A percentile compares a stretch with the other conserved stretches of the same genome.
phyloP scores from a whole-genome alignment of 2,329 filamentous ascomycete species.

The Curvularia spicifera region DNA sequence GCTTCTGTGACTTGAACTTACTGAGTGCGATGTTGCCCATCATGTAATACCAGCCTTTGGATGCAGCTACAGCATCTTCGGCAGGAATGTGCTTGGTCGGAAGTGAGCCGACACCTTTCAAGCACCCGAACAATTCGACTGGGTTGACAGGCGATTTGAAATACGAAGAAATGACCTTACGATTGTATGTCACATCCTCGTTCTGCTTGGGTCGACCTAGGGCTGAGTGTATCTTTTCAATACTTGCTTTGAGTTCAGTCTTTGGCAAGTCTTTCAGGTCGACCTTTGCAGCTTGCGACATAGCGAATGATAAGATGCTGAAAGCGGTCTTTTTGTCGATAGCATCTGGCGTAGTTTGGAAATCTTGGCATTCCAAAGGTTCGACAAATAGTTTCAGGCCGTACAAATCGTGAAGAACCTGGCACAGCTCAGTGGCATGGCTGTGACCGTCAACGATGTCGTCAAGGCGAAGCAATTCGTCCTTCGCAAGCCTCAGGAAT shows the following conservation, averaged over 20 bases:
- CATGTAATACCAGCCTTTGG: slow-evolving; percentile 89
- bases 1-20: slow-evolving; percentile 81
- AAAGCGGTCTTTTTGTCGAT: slow-evolving; percentile 82
- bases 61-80: slow-evolving; percentile 73
- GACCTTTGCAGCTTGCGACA: slow-evolving; percentile 79
- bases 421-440: slow-evolving; percentile 75
- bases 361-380: slow-evolving; percentile 59
- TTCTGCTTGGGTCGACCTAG: slow-evolving; percentile 79
- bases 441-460: slow-evolving; percentile 73
- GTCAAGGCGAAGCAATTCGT: slow-evolving; percentile 78
- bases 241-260: slow-evolving; percentile 85
- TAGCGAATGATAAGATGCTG: slow-evolving; percentile 82
- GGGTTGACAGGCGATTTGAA: slow-evolving; percentile 86
- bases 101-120: slow-evolving; percentile 72
- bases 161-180: slow-evolving; percentile 80
- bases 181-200: slow-evolving; percentile 83
- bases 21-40: slow-evolving; percentile 87
- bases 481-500: slow-evolving; percentile 86
- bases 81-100: slow-evolving; percentile 58
- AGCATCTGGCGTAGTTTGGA: slow-evolving; percentile 75
- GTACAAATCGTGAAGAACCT: slow-evolving; percentile 61
- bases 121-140: slow-evolving; percentile 76
- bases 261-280: slow-evolving; percentile 90
- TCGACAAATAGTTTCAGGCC: slow-evolving; percentile 48
- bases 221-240: slow-evolving; percentile 90